Evolutionary conservation across 2,329 filamentous ascomycete genomes (phyloP).

Genomic region (Domatiomyces globalis): DNA sequence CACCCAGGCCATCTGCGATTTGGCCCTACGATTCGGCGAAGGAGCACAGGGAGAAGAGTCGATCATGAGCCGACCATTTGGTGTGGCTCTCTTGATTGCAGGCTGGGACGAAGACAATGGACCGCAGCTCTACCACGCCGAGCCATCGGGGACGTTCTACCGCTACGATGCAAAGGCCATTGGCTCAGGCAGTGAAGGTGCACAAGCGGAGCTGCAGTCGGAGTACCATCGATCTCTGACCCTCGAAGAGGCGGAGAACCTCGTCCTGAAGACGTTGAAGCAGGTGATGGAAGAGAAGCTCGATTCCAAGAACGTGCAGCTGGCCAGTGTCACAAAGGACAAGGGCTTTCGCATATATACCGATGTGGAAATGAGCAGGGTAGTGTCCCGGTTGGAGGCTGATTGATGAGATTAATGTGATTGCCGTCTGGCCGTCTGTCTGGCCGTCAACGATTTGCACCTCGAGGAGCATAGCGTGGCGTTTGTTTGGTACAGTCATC

Average conservation of each 20-base stretch:
- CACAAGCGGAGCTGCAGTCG: constrained; percentile 94
- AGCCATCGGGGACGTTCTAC: constrained; percentile 97
- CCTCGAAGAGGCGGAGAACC: constrained; percentile 78
- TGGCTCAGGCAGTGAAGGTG: constrained; percentile 90
- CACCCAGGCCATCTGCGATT: constrained; percentile 96
- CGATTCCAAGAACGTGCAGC: constrained; percentile 94
- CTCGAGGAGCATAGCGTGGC: neutral
- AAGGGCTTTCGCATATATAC: constrained; percentile 98
- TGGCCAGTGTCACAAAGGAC: constrained; percentile 94
- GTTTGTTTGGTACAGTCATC: neutral
- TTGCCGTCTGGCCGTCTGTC: neutral
- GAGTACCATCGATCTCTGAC: constrained; percentile 98
- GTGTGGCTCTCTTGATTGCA: constrained; percentile 89
- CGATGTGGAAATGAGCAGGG: constrained; percentile 89
- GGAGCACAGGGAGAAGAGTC: constrained; percentile 95
- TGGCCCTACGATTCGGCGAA: constrained; percentile 92
- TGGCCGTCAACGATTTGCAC: neutral
- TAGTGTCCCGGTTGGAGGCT: constrained; percentile 55
- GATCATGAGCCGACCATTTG: constrained; percentile 95
- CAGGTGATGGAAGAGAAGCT: constrained; percentile 99
- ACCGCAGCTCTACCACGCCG: constrained; percentile 68
- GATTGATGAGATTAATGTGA: neutral
- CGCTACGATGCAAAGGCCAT: constrained; percentile 98
- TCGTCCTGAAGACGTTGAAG: constrained; percentile 95
- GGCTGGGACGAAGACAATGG: constrained; percentile 87